phyloP scores from a whole-genome alignment of 129 eudicot genomes.

The Mikania micrantha region DNA sequence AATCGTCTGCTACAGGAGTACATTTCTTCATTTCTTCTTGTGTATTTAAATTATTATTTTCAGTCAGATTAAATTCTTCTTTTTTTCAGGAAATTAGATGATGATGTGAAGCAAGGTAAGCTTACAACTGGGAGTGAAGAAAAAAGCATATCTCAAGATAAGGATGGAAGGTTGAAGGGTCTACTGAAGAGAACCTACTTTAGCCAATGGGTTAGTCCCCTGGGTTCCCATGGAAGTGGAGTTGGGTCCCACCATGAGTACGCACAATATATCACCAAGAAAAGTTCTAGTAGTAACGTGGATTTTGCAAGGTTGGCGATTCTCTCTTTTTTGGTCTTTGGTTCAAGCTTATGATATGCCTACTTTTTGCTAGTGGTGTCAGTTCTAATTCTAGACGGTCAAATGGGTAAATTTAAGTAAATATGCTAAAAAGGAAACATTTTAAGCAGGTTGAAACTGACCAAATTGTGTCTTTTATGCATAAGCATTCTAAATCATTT shows the following conservation, averaged over 20 bases:
- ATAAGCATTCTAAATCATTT: background rate
- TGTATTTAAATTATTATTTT: background rate
- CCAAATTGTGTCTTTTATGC: background rate
- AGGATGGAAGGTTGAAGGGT: conserved; percentile 63
- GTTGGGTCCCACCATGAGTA: conserved; percentile 28
- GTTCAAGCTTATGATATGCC: background rate
- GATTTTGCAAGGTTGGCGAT: conserved; percentile 67
- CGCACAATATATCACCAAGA: conserved; percentile 36
- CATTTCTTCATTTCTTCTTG: conserved; percentile 16
- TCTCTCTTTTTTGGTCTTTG: background rate
- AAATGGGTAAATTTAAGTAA: background rate
- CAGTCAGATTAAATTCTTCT: background rate
- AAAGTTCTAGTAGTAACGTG: conserved; percentile 36
- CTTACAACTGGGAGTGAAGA: conserved; percentile 32
- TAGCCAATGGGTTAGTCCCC: conserved; percentile 55
- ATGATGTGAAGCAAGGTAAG: conserved; percentile 36
- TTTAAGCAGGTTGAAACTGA: background rate
- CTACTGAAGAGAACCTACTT: conserved; percentile 60
- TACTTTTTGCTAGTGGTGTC: background rate
- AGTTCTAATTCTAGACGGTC: background rate
- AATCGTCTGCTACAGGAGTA: conserved; percentile 60
- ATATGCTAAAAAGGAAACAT: background rate
- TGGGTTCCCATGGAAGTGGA: conserved; percentile 34
- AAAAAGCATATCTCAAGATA: conserved; percentile 39
- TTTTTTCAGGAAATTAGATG: conserved; percentile 35